Evolutionary conservation across 1,284 basidiomycete species (phyloP), one percentile per base, ranked within the genome.

Genomic region (Leccinum fuscescens): DNA sequence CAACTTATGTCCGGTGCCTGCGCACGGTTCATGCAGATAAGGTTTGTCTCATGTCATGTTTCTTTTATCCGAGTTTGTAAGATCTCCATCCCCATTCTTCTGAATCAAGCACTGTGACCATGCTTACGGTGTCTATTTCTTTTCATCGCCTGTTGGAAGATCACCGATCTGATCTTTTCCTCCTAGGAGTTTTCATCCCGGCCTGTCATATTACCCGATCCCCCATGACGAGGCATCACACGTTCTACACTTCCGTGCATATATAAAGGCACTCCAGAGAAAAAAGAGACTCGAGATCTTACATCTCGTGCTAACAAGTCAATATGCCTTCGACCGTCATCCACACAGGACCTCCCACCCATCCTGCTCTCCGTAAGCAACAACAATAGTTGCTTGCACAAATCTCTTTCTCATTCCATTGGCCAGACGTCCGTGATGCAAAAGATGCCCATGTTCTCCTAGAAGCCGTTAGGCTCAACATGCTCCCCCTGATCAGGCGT

Each of bases 391-490:
- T 37, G 6, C 29, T 42, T 35, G 35, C 49, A 20, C 46, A 46
- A 29, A 50, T 50, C 37, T 12, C 20, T 11, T 50, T 53, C 57
- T 65, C 57, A 65, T 66, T 67, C n/a, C 63, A 60, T 51, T 35
- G 6, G 3, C 44, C 60, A 91, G 89, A 90, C 69, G 82, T 91
- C 42, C 83, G 89, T 22, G 82, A 85, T 72, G 87, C 87, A n/a
- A 81, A 82, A 29, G 82, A 85, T 70, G 87, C 88, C 3, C 81
- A 86, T 65, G 85, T 88, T 55, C 76, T 92, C 48, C 80, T 92
- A 51, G 89, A 92, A 71, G 89, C 90, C 9, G 90, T 91, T 58
- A 80, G 89, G 27, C 80, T 84, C 57, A 85, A 84, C 62, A 76
- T 87, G 52, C 77, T 91, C 37, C 89, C 89, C 4, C 76, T 92